Base-by-base conservation (phyloP, 2,329 filamentous ascomycete species). In the Dendryphion nanum region DNA sequence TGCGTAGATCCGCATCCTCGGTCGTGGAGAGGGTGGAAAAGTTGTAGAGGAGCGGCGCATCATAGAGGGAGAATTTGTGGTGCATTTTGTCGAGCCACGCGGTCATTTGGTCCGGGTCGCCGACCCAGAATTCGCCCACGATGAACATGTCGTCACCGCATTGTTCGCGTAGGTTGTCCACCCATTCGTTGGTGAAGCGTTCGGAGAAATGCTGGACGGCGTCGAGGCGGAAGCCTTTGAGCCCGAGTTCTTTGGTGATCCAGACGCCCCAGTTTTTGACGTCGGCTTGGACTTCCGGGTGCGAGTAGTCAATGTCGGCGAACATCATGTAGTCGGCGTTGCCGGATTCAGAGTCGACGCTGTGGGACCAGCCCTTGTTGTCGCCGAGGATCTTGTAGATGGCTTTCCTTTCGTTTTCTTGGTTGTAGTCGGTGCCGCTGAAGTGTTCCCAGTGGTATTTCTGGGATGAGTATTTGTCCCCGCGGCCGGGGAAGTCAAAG, bases 301-400 rank as follows among this genome's bases (percentile, higher is more conserved):
- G 60, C 17, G 57, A 57, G 57, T 84, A 83, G 60, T 87, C 83
- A 26, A 88, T 61, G 58, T 88, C 80, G 5, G 81, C 79, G 50
- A 85, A 86, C 81, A 88, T 86, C 61, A 87, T 73, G 54, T 81
- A 86, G 59, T 83, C 79, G 29, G 65, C 68, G 53, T 88, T 88
- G 6, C 84, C 84, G 46, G 80, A 75, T 59, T 85, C 72, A 15
- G 76, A 73, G 18, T 80, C 79, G 3, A 83, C 82, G 12, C 75
- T 74, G 1, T 73, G 53, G 3, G 79, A 78, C 83, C 83, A 87
- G 24, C 74, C 72, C 53, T 85, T 85, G 38, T 77, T 74, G 42
- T 75, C 77, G 0, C 78, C 82, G 3, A 79, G 58, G 33, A 86
- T 78, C 59, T 79, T 82, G 68, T 78, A 88, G 33, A 88, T 77